Conservation (phyloP, 192 early-diverging fungal species). For the Coemansia sp. region DNA sequence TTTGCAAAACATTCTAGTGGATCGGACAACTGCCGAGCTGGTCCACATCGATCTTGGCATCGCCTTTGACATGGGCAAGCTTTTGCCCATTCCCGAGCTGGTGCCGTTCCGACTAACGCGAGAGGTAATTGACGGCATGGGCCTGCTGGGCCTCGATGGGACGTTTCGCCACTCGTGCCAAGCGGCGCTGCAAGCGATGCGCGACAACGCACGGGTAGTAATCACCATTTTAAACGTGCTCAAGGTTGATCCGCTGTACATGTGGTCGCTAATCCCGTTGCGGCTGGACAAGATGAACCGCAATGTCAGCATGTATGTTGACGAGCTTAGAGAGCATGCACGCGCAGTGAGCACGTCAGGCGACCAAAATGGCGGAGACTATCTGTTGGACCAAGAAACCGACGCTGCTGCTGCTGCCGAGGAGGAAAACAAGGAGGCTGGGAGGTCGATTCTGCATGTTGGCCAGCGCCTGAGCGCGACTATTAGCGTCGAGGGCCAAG, state of each 20-base stretch:
- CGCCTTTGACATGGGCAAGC: conserved; percentile 90
- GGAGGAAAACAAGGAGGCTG: conserved; percentile 63
- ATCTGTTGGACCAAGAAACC: conserved; percentile 4
- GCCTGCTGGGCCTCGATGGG: conserved; percentile 74
- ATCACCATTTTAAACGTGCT: conserved; percentile 90
- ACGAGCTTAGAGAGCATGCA: conserved; percentile 3
- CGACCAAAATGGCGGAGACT: background rate
- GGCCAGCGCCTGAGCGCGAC: conserved; percentile 55
- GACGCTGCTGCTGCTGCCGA: conserved; percentile 4
- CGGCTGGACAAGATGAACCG: conserved; percentile 43
- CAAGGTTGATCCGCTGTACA: conserved; percentile 85
- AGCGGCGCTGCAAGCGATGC: conserved; percentile 71
- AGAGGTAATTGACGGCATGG: conserved; percentile 87
- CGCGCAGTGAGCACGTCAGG: background rate
- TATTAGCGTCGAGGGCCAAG: conserved; percentile 65
- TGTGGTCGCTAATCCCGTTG: conserved; percentile 56
- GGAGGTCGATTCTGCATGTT: conserved; percentile 61
- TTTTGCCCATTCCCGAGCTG: conserved; percentile 79
- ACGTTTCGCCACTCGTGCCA: conserved; percentile 75
- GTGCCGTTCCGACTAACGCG: conserved; percentile 90
- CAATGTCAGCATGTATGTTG: conserved; percentile 18
- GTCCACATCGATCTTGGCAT: conserved; percentile 97
- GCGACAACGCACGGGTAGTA: conserved; percentile 73
- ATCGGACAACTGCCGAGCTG: conserved; percentile 73
- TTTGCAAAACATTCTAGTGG: conserved; percentile 86